These are phyloP conservation scores for Lantana camara DNA, from an alignment of 257 asterid genomes.

Conservation along the genomic window DNA sequence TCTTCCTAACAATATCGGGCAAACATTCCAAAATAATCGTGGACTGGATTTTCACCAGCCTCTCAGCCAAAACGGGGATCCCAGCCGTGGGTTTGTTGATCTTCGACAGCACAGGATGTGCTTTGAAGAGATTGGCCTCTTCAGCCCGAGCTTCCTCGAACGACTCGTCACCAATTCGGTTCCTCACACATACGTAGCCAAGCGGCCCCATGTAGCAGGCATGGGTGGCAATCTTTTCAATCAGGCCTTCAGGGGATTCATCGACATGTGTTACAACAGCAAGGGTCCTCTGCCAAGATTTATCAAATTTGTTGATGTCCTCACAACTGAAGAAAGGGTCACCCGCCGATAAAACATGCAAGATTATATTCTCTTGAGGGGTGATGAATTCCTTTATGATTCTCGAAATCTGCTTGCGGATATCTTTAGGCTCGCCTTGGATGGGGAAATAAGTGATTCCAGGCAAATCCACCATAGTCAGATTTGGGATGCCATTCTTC, in stretches of 20 bases:
- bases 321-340: constrained; percentile 33
- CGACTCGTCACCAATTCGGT: constrained; percentile 31
- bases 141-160: constrained; percentile 22
- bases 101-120: constrained; percentile 28
- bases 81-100: constrained; percentile 34
- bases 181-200: constrained; percentile 33
- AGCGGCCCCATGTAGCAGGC: constrained; percentile 30
- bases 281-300: constrained; percentile 31
- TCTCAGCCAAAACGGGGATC: constrained; percentile 32
- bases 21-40: constrained; percentile 21
- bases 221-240: constrained; percentile 31
- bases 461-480: constrained; percentile 36
- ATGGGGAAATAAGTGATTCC: constrained; percentile 34
- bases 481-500: constrained; percentile 30
- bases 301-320: constrained; percentile 30
- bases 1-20: constrained; percentile 30
- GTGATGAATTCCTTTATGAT: constrained; percentile 32
- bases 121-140: constrained; percentile 29
- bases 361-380: constrained; percentile 29
- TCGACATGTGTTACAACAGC: constrained; percentile 37
- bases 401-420: no score
- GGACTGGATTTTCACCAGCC: constrained; percentile 28
- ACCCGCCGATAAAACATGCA: constrained; percentile 30
- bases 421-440: constrained; percentile 10
- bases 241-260: constrained; percentile 25